Conservation (phyloP, 495 filamentous ascomycete species). For the Penicillium cataractarum region DNA sequence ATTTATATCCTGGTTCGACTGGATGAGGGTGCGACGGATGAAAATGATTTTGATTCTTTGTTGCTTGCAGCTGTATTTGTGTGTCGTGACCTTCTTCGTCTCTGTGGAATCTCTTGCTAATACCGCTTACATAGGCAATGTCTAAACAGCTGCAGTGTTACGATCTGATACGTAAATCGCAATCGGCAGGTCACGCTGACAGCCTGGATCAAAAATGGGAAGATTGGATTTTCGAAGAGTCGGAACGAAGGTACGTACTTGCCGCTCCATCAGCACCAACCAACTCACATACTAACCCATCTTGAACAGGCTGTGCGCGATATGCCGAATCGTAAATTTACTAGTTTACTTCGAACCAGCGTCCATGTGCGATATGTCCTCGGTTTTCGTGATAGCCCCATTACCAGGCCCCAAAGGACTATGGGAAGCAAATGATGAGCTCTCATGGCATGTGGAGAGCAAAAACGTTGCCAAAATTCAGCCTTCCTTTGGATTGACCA, state of each 20-base stretch:
- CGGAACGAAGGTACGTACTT: constrained; percentile 32
- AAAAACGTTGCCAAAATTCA: constrained; percentile 26
- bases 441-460: constrained; percentile 37
- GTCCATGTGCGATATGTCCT: constrained; percentile 39
- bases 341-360: constrained; percentile 51
- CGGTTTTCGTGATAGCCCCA: constrained; percentile 45
- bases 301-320: constrained; percentile 35
- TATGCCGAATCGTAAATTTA: constrained; percentile 48
- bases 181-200: not conserved
- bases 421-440: constrained; percentile 49
- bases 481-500: constrained; percentile 39
- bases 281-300: not conserved
- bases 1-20: constrained; percentile 48
- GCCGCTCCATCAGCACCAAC: not conserved
- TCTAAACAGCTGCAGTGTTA: constrained; percentile 20
- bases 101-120: not conserved
- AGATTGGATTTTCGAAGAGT: constrained; percentile 52
- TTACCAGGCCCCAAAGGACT: constrained; percentile 51
- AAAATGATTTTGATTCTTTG: constrained; percentile 45
- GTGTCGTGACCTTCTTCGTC: constrained; percentile 19
- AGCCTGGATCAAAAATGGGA: constrained; percentile 37
- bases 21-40: constrained; percentile 48
- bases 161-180: not conserved
- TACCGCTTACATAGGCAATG: constrained; percentile 24
- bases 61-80: constrained; percentile 41